Conservation (phyloP, 2,329 filamentous ascomycete genomes). For the Alternaria triticina region DNA sequence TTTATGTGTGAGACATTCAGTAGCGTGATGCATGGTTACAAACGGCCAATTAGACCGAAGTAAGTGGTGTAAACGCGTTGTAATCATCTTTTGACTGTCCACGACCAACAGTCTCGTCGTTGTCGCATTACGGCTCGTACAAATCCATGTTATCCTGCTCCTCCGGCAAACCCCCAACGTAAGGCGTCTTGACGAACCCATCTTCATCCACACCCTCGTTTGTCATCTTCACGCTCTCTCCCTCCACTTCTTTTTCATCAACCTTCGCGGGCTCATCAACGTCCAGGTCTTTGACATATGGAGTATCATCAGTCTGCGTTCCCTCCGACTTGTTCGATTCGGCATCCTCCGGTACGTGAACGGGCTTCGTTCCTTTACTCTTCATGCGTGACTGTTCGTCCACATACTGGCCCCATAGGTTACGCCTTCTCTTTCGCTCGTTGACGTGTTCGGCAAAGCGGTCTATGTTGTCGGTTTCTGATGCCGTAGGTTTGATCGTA, state of each 20-base stretch:
- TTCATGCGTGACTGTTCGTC: neutral
- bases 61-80: neutral
- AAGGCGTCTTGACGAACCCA: neutral
- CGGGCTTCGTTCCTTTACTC: neutral
- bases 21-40: neutral
- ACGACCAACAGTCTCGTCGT: neutral
- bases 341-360: neutral
- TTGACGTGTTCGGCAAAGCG: neutral
- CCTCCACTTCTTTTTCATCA: neutral
- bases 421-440: neutral
- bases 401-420: neutral
- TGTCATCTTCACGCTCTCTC: neutral
- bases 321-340: neutral
- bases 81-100: neutral
- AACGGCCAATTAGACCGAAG: neutral
- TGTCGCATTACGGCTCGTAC: neutral
- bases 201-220: neutral
- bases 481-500: neutral
- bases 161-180: rapidly evolving
- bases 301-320: neutral
- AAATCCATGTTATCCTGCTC: neutral
- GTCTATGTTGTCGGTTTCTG: neutral
- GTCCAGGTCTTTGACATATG: neutral
- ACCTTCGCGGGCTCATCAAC: neutral
- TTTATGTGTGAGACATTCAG: neutral